phyloP scores from a whole-genome alignment of 2,329 filamentous ascomycete genomes.

The Colletotrichum falcatum region DNA sequence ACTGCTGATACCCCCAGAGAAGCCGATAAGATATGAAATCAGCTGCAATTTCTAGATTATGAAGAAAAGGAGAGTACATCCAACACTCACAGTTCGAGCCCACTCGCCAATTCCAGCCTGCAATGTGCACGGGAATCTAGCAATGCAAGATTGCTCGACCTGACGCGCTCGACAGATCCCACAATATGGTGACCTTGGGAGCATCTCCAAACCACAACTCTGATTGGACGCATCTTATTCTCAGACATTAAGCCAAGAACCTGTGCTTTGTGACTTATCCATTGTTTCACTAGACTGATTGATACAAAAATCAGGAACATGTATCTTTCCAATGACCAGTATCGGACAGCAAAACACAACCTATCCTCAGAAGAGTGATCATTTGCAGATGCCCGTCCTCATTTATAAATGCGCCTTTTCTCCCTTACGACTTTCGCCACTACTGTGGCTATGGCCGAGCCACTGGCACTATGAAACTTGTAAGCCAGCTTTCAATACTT shows the following conservation, averaged over 20 bases:
- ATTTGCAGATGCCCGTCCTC: too few relatives aligned
- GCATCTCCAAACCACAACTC: neutral
- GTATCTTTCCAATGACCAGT: neutral
- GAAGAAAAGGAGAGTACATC: conserved; percentile 3
- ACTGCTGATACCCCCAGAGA: too few relatives aligned
- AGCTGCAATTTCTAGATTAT: neutral
- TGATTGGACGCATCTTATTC: neutral
- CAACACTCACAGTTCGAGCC: too few relatives aligned
- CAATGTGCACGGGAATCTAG: too few relatives aligned
- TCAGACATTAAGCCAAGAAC: neutral
- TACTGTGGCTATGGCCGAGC: neutral
- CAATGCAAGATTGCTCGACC: neutral
- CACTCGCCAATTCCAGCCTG: neutral
- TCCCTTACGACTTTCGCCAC: neutral
- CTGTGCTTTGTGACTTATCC: neutral
- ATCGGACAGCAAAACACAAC: neutral
- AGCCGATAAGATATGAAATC: neutral
- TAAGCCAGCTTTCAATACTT: neutral
- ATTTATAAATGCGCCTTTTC: neutral
- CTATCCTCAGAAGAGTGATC: neutral
- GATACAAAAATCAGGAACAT: neutral
- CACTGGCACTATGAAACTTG: neutral
- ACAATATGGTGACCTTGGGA: neutral
- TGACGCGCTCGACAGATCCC: conserved; percentile 19
- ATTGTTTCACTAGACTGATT: too few relatives aligned